Evolutionary conservation across 140 eudicot genomes (phyloP).

Genomic region (Ambrosia hybrid): DNA sequence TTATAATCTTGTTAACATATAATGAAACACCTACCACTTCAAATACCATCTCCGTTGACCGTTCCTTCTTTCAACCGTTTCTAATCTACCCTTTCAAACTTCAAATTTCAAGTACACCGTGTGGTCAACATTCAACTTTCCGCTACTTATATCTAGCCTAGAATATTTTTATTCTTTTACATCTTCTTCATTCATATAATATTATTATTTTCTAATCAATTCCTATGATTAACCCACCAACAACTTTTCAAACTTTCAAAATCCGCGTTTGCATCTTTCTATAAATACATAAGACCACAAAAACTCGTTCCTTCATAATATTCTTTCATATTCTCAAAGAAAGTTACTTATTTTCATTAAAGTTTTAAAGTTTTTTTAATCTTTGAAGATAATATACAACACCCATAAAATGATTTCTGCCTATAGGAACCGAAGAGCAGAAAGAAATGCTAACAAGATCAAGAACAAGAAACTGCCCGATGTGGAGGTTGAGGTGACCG

Average conservation of each 20-base stretch:
- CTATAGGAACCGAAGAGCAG: slow-evolving; percentile 46
- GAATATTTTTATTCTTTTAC: not conserved
- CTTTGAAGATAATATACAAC: not conserved
- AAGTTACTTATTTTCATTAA: too few species aligned
- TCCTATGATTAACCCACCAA: slow-evolving; percentile 4
- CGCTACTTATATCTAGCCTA: slow-evolving; percentile 3
- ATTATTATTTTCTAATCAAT: not conserved
- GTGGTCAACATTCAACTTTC: slow-evolving; percentile 49
- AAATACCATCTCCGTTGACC: slow-evolving; percentile 5
- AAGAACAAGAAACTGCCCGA: slow-evolving; percentile 20
- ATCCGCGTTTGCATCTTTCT: slow-evolving; percentile 35
- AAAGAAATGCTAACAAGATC: slow-evolving; percentile 31
- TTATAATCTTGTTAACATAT: not conserved
- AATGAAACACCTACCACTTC: slow-evolving; percentile 20
- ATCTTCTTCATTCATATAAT: too few species aligned
- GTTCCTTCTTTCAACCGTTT: not conserved
- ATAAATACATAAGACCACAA: not conserved
- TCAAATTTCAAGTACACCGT: slow-evolving; percentile 26
- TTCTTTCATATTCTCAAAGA: not conserved
- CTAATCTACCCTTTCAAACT: slow-evolving; percentile 17
- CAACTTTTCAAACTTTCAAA: slow-evolving; percentile 36
- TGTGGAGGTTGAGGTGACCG: slow-evolving; percentile 30
- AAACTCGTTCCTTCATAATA: slow-evolving; percentile 1
- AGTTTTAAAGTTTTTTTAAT: not conserved
- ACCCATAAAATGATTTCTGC: slow-evolving; percentile 40